These are phyloP conservation scores for Leersia perrieri DNA, from an alignment of 176 grass and related monocot genomes.

Conservation along the genomic window DNA sequence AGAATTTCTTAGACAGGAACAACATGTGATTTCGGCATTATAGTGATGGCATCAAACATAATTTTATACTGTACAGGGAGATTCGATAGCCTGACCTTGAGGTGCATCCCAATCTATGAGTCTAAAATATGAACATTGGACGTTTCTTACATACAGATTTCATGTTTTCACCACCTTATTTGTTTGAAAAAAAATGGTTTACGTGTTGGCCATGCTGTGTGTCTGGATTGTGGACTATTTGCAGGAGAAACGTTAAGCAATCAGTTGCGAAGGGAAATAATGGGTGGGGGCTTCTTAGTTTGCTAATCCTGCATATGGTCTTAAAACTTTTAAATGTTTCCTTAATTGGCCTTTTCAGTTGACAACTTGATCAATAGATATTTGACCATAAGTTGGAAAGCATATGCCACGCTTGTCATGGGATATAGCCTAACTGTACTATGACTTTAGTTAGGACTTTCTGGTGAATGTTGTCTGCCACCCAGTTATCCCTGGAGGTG, in stretches of 20 bases:
- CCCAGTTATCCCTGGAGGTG: slow-evolving; percentile 17
- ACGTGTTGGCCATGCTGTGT: not conserved
- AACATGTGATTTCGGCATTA: not conserved
- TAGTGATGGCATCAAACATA: not conserved
- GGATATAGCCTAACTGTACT: not conserved
- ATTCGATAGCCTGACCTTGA: not conserved
- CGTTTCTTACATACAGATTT: not conserved
- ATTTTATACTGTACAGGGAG: not conserved
- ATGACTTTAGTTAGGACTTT: not conserved
- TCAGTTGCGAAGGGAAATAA: not conserved
- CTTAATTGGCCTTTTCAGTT: not conserved
- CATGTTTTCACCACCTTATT: not conserved
- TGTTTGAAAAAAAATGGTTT: not conserved
- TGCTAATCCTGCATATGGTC: not conserved
- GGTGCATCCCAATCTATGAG: not conserved
- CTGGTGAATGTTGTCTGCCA: slow-evolving; percentile 22
- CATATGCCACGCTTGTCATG: not conserved
- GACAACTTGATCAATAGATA: not conserved
- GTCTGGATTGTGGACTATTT: not conserved
- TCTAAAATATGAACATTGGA: not conserved
- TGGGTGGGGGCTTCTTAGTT: not conserved
- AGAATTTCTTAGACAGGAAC: too few species aligned
- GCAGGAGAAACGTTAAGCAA: not conserved
- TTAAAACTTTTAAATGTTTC: not conserved
- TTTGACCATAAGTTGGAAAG: slow-evolving; percentile 19